phyloP scores from a whole-genome alignment of 495 filamentous ascomycete species.

The Aspergillus wentii region DNA sequence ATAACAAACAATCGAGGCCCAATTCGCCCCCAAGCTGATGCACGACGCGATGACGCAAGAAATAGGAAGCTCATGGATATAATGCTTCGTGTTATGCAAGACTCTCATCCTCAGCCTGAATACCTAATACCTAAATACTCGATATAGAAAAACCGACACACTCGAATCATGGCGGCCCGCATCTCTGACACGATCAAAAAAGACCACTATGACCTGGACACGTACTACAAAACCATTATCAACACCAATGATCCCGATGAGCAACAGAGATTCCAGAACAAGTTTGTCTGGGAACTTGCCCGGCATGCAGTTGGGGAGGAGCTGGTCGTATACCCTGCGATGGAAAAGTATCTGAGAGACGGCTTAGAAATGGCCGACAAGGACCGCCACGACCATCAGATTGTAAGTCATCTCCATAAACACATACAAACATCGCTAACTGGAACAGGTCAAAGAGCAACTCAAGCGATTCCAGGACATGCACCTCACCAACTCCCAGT shows the following conservation, averaged over 20 bases:
- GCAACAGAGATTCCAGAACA: constrained; percentile 53
- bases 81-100: too few relatives aligned
- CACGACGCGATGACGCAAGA: too few relatives aligned
- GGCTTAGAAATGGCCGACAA: constrained; percentile 48
- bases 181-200: constrained; percentile 31
- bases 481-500: constrained; percentile 36
- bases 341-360: constrained; percentile 52
- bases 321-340: constrained; percentile 61
- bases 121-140: too few relatives aligned
- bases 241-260: constrained; percentile 44
- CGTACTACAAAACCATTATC: constrained; percentile 51
- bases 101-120: too few relatives aligned
- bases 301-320: constrained; percentile 62
- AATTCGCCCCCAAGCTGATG: too few relatives aligned
- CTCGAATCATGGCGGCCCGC: background rate
- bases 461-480: constrained; percentile 57
- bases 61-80: too few relatives aligned
- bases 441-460: constrained; percentile 54
- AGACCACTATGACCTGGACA: constrained; percentile 58
- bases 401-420: too few relatives aligned
- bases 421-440: too few relatives aligned
- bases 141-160: too few relatives aligned
- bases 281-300: constrained; percentile 65
- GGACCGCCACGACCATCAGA: constrained; percentile 52
- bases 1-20: too few relatives aligned